A percentile compares a stretch with the other conserved stretches of the same genome.
Conservation (phyloP, 2,329 filamentous ascomycete species). For the Cercospora sp. region DNA sequence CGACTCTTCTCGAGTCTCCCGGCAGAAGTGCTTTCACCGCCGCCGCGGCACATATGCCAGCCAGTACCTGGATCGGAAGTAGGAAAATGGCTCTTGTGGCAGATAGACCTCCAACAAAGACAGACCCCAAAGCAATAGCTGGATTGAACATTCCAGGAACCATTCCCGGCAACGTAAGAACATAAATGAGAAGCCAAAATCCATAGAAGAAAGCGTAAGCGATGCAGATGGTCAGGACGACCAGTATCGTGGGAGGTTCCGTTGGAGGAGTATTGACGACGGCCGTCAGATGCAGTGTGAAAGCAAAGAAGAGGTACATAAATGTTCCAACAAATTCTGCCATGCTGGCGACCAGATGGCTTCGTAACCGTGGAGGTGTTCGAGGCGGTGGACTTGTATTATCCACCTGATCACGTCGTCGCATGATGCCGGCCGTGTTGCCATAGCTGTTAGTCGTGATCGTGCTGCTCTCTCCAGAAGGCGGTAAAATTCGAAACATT, state of each 20-base stretch:
- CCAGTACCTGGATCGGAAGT: slow-evolving; percentile 36
- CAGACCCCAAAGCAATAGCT: slow-evolving; percentile 37
- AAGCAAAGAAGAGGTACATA: slow-evolving; percentile 40
- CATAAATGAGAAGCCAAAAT: slow-evolving; percentile 36
- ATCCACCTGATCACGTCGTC: neutral
- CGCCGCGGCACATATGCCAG: slow-evolving; percentile 36
- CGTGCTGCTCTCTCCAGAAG: slow-evolving; percentile 6
- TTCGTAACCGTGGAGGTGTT: slow-evolving; percentile 5
- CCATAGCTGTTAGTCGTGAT: slow-evolving; percentile 12
- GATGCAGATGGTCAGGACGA: slow-evolving; percentile 29
- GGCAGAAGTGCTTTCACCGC: slow-evolving; percentile 36
- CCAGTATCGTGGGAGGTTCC: slow-evolving; percentile 24
- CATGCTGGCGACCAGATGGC: slow-evolving; percentile 29
- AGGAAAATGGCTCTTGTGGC: slow-evolving; percentile 32
- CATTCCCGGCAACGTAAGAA: slow-evolving; percentile 36
- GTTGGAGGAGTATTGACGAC: slow-evolving; percentile 27
- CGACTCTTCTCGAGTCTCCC: slow-evolving; percentile 29
- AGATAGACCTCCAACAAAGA: slow-evolving; percentile 30
- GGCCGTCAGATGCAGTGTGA: slow-evolving; percentile 33
- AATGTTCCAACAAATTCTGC: slow-evolving; percentile 41
- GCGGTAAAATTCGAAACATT: slow-evolving; percentile 12
- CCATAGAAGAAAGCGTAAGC: slow-evolving; percentile 37
- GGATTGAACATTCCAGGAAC: slow-evolving; percentile 37
- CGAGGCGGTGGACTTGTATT: neutral
- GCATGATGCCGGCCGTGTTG: slow-evolving; percentile 10